Base-by-base conservation (phyloP, 116 monocot genomes). In the Thalassia testudinum region DNA sequence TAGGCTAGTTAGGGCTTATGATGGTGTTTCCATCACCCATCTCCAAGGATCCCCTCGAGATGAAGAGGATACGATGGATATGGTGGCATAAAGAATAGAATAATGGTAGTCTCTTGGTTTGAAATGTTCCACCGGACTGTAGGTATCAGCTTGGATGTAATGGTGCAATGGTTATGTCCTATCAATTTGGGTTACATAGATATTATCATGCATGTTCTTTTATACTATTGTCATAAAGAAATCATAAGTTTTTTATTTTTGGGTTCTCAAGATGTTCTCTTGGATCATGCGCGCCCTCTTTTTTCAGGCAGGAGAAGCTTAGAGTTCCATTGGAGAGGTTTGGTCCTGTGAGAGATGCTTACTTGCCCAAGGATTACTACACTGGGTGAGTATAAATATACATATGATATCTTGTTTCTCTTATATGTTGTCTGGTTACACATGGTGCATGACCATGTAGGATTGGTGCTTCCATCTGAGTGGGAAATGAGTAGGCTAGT, bases 261-360 rank as follows among this genome's bases (percentile, higher is more conserved):
- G 30, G 3, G 10, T 3, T 34, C 3, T 34, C 6, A 5, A 34
- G 30, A 10, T 10, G 30, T 34, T 34, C 10, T 34, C 30, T 34
- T 34, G 3, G 10, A 34, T 10, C 3, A 34, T 10, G 30, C 30
- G 30, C 3, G 10, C 10, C 30, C 30, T 21, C 18, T 25, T 30
- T 19, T 51, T 59, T 47, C 75, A 92, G 92, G 53, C 37, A 75
- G 13, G 92, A 92, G 11, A 86, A 92, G 42, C 66, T 92, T 52
- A 71, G 92, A 63, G 62, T 66, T 51, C 83, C 73, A 26, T 92
- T 92, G 70, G 92, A 86, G 70, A 72, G 86, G 66, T 92, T 72
- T 77, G 92, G 92, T 22, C 75, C 80, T 24, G 82, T 86, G 5
- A 74, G 83, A 49, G 92, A 92, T 78, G 83, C 86, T 24, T 92